Base-by-base conservation (phyloP, 2,329 filamentous ascomycete species). In the Fusarium falciforme region DNA sequence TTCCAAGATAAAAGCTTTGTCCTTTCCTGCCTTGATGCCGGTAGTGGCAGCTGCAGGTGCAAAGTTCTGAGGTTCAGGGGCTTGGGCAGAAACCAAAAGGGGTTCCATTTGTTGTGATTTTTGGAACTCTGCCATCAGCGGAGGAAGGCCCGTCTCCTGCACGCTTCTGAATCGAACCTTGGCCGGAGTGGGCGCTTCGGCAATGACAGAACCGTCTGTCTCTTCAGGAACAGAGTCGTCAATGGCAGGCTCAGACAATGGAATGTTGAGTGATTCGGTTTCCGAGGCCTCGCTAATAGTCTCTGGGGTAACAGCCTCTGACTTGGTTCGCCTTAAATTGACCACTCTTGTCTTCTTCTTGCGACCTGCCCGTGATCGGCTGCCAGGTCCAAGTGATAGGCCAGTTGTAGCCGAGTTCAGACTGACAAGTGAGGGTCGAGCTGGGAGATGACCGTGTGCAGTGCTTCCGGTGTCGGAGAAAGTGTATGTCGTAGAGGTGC, bases 261-360 rank as follows among this genome's bases (percentile, higher is more conserved):
- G 90, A 1, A 88, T 86, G 12, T 87, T 85, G 27, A 91, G 84
- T 17, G 90, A 92, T 27, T 85, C 85, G 1, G 84, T 84, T 31
- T 89, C 90, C 7, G 89, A 90, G 22, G 83, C 82, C 25, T 86
- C 86, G 17, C 83, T 85, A 12, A 81, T 83, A 27, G 87, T 88
- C 25, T 86, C 85, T 12, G 85, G 85, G 14, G 89, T 89, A 40
- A 87, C 89, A 31, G 85, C 82, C 67, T 88, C 87, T 5, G 86
- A 84, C 77, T 88, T 89, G 71, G 89, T 86, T 70, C 88, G 90
- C n/a, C 94, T 89, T 16, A 97, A 86, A 78, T 97, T 94, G 69
- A 97, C 93, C 16, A 97, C 92, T 22, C 94, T 88, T 67, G 90
- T 94, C 88, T 96, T 97, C 86, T 94, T 93, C 84, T 94, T 96